phyloP scores from a whole-genome alignment of 345 rosid genomes.

The Mangifera indica region DNA sequence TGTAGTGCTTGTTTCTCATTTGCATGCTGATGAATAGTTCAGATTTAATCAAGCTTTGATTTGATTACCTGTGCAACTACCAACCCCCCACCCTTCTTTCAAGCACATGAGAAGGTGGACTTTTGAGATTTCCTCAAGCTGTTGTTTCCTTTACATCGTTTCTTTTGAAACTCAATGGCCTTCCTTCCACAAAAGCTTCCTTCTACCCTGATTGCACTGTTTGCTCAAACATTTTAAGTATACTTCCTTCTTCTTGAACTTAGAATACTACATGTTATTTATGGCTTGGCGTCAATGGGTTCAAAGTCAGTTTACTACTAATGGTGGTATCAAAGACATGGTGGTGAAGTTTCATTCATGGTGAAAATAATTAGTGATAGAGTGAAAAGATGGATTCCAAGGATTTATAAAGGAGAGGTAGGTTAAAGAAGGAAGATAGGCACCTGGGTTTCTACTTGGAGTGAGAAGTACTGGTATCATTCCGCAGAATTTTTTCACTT shows the following conservation, averaged over 20 bases:
- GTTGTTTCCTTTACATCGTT: not conserved
- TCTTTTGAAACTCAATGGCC: not conserved
- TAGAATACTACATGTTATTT: not conserved
- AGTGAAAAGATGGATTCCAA: not conserved
- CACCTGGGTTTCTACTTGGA: not conserved
- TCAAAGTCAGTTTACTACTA: not conserved
- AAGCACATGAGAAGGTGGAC: not conserved
- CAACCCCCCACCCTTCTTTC: not conserved
- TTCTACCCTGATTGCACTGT: not conserved
- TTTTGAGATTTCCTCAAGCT: not conserved
- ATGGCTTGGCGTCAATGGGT: not conserved
- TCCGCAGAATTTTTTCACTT: no score
- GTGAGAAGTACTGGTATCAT: not conserved
- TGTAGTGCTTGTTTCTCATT: not conserved
- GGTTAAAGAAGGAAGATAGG: not conserved
- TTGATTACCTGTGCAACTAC: not conserved
- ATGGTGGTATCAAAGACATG: not conserved
- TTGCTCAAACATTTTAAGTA: not conserved
- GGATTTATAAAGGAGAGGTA: not conserved
- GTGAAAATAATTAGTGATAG: slow-evolving; percentile 1
- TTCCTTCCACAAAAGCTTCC: not conserved
- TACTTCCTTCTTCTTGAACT: not conserved
- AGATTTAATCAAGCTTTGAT: not conserved
- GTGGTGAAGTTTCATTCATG: not conserved
- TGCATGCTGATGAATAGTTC: not conserved